Evolutionary conservation across 1,139 yeast genomes (phyloP).

Genomic region (Taiozyma onychis): DNA sequence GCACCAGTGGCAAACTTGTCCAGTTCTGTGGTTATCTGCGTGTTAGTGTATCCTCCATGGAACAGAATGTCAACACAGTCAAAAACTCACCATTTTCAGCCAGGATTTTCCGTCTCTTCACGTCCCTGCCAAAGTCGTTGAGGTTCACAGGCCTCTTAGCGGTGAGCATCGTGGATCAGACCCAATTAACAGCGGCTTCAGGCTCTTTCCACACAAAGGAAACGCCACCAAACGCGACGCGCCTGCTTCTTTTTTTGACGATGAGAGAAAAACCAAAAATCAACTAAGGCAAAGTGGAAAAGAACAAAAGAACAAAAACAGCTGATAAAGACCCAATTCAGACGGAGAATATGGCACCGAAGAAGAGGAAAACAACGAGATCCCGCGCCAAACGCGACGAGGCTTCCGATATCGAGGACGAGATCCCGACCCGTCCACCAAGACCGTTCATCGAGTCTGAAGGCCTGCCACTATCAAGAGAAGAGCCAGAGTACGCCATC

Average conservation of each 20-base stretch:
- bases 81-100: conserved; percentile 11
- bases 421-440: conserved; percentile 32
- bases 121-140: conserved; percentile 3
- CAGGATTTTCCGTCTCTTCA: conserved; percentile 8
- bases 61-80: too few relatives aligned
- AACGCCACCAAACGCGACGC: neutral
- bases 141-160: neutral
- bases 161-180: neutral
- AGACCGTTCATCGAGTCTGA: conserved; percentile 66
- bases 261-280: neutral
- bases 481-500: conserved; percentile 53
- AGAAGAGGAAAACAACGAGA: conserved; percentile 29
- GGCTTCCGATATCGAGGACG: conserved; percentile 30
- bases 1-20: conserved; percentile 45
- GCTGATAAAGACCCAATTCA: conserved; percentile 3
- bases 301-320: neutral
- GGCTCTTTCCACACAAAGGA: too few relatives aligned
- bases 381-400: conserved; percentile 31
- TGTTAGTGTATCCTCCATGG: neutral
- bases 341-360: conserved; percentile 32
- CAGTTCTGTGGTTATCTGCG: conserved; percentile 1
- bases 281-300: neutral
- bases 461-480: conserved; percentile 65
- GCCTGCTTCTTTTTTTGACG: neutral
- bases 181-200: neutral